These are phyloP conservation scores for Furcasterigmium furcatum DNA, from an alignment of 2,329 filamentous ascomycete species.

Conservation along the genomic window DNA sequence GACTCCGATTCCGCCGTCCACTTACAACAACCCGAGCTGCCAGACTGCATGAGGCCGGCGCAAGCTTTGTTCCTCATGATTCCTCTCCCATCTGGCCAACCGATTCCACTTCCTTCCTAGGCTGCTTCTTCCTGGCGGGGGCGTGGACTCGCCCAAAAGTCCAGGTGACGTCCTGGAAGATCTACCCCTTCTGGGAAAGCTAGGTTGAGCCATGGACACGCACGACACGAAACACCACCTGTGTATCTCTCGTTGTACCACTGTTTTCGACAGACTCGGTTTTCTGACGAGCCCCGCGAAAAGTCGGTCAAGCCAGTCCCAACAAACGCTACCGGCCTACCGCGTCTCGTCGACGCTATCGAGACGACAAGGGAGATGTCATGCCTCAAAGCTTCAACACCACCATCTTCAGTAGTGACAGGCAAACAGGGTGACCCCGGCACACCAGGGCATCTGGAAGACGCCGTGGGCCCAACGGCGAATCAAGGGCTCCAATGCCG, in stretches of 20 bases:
- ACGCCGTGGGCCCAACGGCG: background rate
- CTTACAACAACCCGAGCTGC: background rate
- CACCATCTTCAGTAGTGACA: background rate
- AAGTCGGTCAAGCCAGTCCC: background rate
- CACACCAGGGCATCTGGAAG: background rate
- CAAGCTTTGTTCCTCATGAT: background rate
- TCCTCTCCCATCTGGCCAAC: background rate
- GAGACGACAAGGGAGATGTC: background rate
- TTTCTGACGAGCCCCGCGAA: background rate
- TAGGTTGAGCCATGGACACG: too few species aligned
- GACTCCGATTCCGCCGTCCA: slow-evolving; percentile 1
- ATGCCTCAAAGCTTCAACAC: background rate
- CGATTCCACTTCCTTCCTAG: background rate
- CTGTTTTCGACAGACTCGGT: background rate
- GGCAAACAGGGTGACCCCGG: background rate
- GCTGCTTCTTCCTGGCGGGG: background rate
- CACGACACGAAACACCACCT: too few species aligned
- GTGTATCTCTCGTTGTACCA: background rate
- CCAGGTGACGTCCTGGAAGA: background rate
- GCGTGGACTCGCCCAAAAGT: background rate
- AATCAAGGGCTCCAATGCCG: background rate
- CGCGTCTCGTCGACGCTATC: background rate
- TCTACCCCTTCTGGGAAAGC: too few species aligned
- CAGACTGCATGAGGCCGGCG: background rate
- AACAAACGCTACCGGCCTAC: background rate